Base-by-base conservation (phyloP, 2,329 filamentous ascomycete species). In the Cryphonectria japonica region DNA sequence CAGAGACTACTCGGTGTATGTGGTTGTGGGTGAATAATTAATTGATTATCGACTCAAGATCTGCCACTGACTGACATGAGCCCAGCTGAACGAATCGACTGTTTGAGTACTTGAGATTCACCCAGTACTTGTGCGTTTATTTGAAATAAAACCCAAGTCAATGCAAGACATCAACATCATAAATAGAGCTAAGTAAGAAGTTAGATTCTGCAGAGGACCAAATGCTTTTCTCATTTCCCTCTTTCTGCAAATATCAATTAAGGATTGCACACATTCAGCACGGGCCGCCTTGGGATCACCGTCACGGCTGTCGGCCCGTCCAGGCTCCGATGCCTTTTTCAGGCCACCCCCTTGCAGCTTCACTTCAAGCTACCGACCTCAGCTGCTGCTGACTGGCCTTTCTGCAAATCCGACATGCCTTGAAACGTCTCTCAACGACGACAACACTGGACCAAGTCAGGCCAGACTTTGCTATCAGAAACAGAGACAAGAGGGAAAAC, bases 301-400 rank as follows among this genome's bases (percentile, higher is more conserved):
- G 54, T 34, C 26, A 32, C 54, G 54, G 54, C 54, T 59, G 29
- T 59, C 54, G 54, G 54, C 54, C 54, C 54, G 54, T 34, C 26
- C 32, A 59, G 54, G 13, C 29, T 59, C 54, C 54, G 54, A 19
- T 59, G 54, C 54, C 26, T 13, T 34, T 19, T 5, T 2, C 16
- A n/a, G 43, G 19, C 1, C 5, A 6, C 26, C 52, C 52, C 52
- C 26, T 57, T 29, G 52, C 52, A 29, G 29, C 50, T 7, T 54
- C n/a, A 52, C 22, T 16, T 57, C 54, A 57, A 57, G 52, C 22
- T 14, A 34, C 26, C 16, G 22, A 26, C 26, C 26, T 26, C 26
- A 57, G 50, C 26, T 57, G 59, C 57, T n/a, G 57, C 59, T 61
- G 59, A 61, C 59, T 61, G 59, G 32, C 59, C 59, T 61, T 19